phyloP scores from a whole-genome alignment of 1,139 yeast species.

The Candida pseudocylindracea region DNA sequence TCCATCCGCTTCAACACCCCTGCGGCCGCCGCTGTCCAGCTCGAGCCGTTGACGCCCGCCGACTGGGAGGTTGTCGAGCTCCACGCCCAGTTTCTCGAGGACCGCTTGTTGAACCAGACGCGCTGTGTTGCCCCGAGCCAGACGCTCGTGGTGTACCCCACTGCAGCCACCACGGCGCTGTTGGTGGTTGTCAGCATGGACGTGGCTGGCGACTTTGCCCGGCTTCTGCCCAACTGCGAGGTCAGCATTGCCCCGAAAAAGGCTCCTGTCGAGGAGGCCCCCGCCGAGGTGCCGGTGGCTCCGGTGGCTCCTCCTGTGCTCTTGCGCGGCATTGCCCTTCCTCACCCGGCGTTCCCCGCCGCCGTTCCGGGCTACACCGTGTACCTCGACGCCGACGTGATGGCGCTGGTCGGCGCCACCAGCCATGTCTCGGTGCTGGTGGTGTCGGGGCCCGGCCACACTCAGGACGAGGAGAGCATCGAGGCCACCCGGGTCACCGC shows the following conservation, averaged over 20 bases:
- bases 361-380: slow-evolving; percentile 14
- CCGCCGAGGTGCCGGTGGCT: slow-evolving; percentile 11
- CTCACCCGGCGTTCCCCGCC: slow-evolving; percentile 15
- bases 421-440: slow-evolving; percentile 38
- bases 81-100: slow-evolving; percentile 61
- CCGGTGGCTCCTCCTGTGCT: slow-evolving; percentile 18
- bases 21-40: slow-evolving; percentile 35
- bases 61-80: slow-evolving; percentile 90
- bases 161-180: slow-evolving; percentile 38
- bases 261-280: slow-evolving; percentile 7
- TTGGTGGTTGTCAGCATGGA: slow-evolving; percentile 43
- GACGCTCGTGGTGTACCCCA: slow-evolving; percentile 48
- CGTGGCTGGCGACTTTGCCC: slow-evolving; percentile 26
- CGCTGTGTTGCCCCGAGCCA: slow-evolving; percentile 49
- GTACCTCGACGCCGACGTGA: slow-evolving; percentile 17
- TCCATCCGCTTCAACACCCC: slow-evolving; percentile 22
- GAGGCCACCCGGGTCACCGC: slow-evolving; percentile 29
- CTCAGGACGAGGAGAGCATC: slow-evolving; percentile 16
- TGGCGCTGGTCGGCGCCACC: slow-evolving; percentile 10
- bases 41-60: slow-evolving; percentile 55
- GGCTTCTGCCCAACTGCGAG: slow-evolving; percentile 52
- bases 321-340: slow-evolving; percentile 32
- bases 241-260: slow-evolving; percentile 66
- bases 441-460: slow-evolving; percentile 26
- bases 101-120: slow-evolving; percentile 54